Evolutionary conservation across 441 rosid genomes (phyloP), one percentile per base, ranked within the genome.

Genomic region (Raphanus hybrid): DNA sequence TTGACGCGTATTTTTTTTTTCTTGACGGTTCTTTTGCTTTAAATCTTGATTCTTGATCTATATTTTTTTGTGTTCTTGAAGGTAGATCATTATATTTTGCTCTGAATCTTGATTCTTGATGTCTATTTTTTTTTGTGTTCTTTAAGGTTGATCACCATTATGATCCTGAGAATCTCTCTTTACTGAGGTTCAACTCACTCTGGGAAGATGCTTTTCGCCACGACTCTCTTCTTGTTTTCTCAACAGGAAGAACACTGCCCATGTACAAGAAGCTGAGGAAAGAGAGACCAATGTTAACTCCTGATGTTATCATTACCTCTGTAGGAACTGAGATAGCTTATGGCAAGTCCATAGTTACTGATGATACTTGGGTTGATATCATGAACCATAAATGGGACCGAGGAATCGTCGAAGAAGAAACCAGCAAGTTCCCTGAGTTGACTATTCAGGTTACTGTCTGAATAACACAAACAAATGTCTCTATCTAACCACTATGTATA

Each of bases 261-360:
- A 86, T 95, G 55, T 95, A 95, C 86, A 92, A 90, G 45, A 69
- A 89, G 77, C 78, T 95, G 68, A 89, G 95, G 77, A 88, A 89
- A 55, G 95, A 95, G 83, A 95, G 88, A 75, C 97, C 99, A 71
- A 83, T 95, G 91, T 70, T 95, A 75, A 91, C 96, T 5, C 98
- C 99, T 5, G 98, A 91, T 75, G 86, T 95, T 63, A 88, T 93
- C 63, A 89, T 95, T 67, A 89, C 92, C 96, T 95, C 97, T 48
- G 98, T 93, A 71, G 98, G 98, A 74, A 95, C 98, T 8, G 97
- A 92, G 88, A 95, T 93, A 74, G 91, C 97, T 0, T 92, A 87
- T 80, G 98, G 97, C 55, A 82, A 76, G 73, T 75, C 85, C 20
- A 87, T 94, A 97, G 87, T 84, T 68, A 95, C 91, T 8, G 98